Base-by-base conservation (phyloP, 2,329 filamentous ascomycete species). In the Verticillium longisporum region DNA sequence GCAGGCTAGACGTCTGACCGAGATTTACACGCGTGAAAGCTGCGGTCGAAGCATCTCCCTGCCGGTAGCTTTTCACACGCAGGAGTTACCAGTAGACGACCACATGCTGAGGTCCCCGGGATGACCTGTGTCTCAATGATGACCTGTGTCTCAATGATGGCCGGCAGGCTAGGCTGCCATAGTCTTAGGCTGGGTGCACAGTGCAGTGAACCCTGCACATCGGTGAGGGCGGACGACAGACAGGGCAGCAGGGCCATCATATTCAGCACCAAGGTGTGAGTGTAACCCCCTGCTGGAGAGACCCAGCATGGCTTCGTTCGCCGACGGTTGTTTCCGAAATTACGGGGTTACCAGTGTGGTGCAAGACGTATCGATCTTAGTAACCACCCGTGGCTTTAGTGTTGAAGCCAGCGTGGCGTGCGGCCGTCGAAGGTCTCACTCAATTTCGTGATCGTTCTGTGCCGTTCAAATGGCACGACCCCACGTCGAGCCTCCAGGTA, bases 121-220 rank as follows among this genome's bases (percentile, higher is more conserved):
- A n/a, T n/a, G n/a, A n/a, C n/a, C n/a, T n/a, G n/a, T n/a, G n/a
- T n/a, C n/a, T n/a, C n/a, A n/a, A n/a, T n/a, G 36, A 9, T 10
- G 36, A 41, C 37, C 15, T n/a, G n/a, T 36, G 34, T 21, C 26
- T 26, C 26, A 26, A 26, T 26, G 26, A n/a, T 21, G 41, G 41
- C 41, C n/a, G n/a, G 11, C 5, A 3, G n/a, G 37, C 37, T 50
- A 9, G 11, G n/a, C 4, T 4, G 41, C 4, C 41, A 50, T n/a
- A n/a, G 26, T 26, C 26, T 26, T 26, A 26, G 26, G 26, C 26
- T 26, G 26, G 26, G 26, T 26, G 26, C 26, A 26, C 26, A 26
- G 26, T 26, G 26, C 26, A 26, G 26, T 26, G 7, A 63, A 57
- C 61, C 63, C 60, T 64, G 63, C 60, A 60, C 57, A 54, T 60